Evolutionary conservation across 2,329 filamentous ascomycete species (phyloP).

Genomic region (Scedosporium dehoogii): DNA sequence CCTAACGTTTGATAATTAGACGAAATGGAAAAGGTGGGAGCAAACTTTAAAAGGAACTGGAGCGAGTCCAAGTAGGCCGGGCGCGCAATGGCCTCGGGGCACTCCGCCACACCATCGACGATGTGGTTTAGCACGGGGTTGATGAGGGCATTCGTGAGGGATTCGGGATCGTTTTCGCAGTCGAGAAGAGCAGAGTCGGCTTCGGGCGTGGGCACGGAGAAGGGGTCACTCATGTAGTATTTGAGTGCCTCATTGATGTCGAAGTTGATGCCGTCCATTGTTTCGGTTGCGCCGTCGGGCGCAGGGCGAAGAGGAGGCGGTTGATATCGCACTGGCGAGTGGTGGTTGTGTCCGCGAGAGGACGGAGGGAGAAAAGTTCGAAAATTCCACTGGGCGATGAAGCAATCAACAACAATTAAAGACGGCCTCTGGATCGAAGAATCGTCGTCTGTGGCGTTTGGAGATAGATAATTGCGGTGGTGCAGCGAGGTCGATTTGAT

Average conservation of each 20-base stretch:
- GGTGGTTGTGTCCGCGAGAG: not conserved
- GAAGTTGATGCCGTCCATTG: conserved; percentile 72
- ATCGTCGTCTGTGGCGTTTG: not conserved
- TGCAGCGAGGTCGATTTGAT: not conserved
- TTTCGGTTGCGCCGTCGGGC: conserved; percentile 16
- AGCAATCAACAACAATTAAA: not conserved
- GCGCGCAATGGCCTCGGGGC: conserved; percentile 76
- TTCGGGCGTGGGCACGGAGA: conserved; percentile 73
- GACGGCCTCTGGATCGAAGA: too few species aligned
- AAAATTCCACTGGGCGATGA: not conserved
- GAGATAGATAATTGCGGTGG: not conserved
- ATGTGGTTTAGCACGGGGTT: conserved; percentile 85
- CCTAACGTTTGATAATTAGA: conserved; percentile 4
- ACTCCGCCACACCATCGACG: conserved; percentile 84
- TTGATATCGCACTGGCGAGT: not conserved
- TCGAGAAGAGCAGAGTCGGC: conserved; percentile 76
- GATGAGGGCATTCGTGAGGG: conserved; percentile 66
- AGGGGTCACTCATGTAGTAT: conserved; percentile 89
- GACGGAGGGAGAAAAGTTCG: not conserved
- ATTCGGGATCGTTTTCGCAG: conserved; percentile 85
- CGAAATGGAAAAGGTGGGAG: conserved; percentile 21
- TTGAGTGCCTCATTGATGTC: conserved; percentile 96
- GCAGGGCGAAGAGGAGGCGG: not conserved
- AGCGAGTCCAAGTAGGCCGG: conserved; percentile 79
- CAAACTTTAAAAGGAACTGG: conserved; percentile 87